Evolutionary conservation across 768 basidiomycete species (phyloP).

Genomic region (Pleurotus salmoneostramineus): DNA sequence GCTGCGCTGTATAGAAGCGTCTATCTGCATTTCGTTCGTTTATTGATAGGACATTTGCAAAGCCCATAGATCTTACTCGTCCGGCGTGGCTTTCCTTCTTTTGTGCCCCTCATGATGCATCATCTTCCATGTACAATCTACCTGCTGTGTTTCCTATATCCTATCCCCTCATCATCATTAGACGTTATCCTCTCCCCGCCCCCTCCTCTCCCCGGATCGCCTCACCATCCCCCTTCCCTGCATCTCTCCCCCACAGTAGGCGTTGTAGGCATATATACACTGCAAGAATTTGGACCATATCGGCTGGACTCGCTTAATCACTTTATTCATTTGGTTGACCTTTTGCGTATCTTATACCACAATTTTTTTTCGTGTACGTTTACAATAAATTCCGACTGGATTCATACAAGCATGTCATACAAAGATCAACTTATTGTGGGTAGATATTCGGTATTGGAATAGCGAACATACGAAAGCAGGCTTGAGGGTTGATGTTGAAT

Average conservation of each 20-base stretch:
- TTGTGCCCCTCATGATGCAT: background rate
- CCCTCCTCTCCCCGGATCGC: background rate
- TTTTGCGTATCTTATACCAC: conserved; percentile 5
- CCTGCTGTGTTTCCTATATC: background rate
- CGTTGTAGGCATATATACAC: conserved; percentile 8
- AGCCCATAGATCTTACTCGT: too few relatives aligned
- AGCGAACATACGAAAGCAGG: too few relatives aligned
- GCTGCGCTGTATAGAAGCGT: too few relatives aligned
- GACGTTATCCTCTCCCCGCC: background rate
- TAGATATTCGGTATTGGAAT: too few relatives aligned
- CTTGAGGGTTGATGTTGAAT: too few relatives aligned
- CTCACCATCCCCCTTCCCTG: background rate
- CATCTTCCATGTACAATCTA: background rate
- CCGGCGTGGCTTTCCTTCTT: background rate
- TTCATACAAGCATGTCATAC: too few relatives aligned
- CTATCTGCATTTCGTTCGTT: too few relatives aligned
- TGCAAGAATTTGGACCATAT: conserved; percentile 7
- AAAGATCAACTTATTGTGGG: too few relatives aligned
- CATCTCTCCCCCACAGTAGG: conserved; percentile 1
- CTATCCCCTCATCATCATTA: background rate
- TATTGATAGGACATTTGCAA: too few relatives aligned
- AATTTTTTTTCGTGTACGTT: background rate
- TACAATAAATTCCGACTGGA: background rate
- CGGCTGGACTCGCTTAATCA: conserved; percentile 5
- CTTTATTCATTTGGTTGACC: background rate